Evolutionary conservation across 192 early-diverging fungal species (phyloP).

Genomic region (Coemansia sp.): DNA sequence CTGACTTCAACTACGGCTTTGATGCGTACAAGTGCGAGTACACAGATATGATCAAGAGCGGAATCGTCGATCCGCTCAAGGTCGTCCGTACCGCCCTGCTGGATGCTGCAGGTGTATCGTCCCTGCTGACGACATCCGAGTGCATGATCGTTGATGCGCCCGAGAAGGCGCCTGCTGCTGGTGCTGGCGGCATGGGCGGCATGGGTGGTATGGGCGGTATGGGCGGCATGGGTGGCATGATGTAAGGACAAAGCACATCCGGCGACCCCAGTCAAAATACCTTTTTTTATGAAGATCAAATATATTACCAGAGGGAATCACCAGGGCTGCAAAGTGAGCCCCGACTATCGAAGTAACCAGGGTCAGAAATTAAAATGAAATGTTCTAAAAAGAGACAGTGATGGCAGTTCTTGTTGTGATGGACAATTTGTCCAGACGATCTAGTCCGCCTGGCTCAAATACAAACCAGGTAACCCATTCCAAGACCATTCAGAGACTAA

Average conservation of each 20-base stretch:
- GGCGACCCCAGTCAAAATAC: no score
- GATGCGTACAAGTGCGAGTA: constrained; percentile 92
- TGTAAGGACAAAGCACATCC: constrained; percentile 16
- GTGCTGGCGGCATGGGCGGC: constrained; percentile 68
- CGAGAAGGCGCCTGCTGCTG: constrained; percentile 63
- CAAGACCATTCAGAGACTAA: no score
- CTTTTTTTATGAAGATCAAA: no score
- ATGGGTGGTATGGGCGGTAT: constrained; percentile 69
- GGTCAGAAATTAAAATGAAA: no score
- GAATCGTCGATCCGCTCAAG: constrained; percentile 99
- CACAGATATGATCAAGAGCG: constrained; percentile 94
- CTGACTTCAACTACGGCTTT: constrained; percentile 91
- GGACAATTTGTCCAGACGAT: no score
- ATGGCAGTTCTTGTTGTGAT: no score
- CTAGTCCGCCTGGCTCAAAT: no score
- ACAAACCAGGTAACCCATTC: no score
- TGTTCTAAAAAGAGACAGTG: no score
- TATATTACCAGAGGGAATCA: no score
- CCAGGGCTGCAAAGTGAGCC: no score
- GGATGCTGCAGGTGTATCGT: constrained; percentile 96
- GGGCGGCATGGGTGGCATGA: constrained; percentile 59
- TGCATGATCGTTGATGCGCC: constrained; percentile 98
- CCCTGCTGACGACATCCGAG: constrained; percentile 96
- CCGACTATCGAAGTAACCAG: no score
- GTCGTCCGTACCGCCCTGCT: constrained; percentile 97